These are phyloP conservation scores for Camillea tinctor DNA, from an alignment of 2,329 filamentous ascomycete genomes.

Conservation along the genomic window DNA sequence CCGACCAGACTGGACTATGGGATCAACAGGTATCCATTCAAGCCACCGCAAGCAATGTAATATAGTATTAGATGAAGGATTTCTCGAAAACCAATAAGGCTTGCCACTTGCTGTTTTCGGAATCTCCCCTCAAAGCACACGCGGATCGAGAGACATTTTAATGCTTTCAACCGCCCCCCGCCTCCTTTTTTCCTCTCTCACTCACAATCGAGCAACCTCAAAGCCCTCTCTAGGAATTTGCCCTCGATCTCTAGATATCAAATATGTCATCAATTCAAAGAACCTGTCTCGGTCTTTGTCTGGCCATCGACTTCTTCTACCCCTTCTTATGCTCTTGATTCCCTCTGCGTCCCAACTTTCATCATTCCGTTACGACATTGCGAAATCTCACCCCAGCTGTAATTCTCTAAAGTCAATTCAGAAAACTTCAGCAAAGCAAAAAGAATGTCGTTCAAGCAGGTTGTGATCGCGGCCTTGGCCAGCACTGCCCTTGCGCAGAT, in stretches of 20 bases:
- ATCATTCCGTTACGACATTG: background rate
- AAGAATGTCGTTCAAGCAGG: conserved; percentile 25
- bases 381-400: conserved; percentile 1
- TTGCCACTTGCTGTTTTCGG: conserved; percentile 12
- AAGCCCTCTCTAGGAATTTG: conserved; percentile 1
- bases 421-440: too few relatives aligned
- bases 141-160: conserved; percentile 10
- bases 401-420: too few relatives aligned
- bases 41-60: background rate
- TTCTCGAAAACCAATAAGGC: background rate
- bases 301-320: conserved; percentile 12
- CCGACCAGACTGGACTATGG: background rate
- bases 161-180: conserved; percentile 17
- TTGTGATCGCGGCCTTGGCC: conserved; percentile 23
- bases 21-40: background rate
- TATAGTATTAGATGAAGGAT: background rate
- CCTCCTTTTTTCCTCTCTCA: too few relatives aligned
- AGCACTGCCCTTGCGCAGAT: conserved; percentile 23
- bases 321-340: background rate
- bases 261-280: conserved; percentile 20
- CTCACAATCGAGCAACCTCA: conserved; percentile 3
- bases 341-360: background rate
- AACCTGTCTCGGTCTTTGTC: conserved; percentile 19
- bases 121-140: conserved; percentile 14
- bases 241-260: conserved; percentile 8